These are phyloP conservation scores for Reticulascus tulasneorum DNA, from an alignment of 2,329 filamentous ascomycete species.

Conservation along the genomic window DNA sequence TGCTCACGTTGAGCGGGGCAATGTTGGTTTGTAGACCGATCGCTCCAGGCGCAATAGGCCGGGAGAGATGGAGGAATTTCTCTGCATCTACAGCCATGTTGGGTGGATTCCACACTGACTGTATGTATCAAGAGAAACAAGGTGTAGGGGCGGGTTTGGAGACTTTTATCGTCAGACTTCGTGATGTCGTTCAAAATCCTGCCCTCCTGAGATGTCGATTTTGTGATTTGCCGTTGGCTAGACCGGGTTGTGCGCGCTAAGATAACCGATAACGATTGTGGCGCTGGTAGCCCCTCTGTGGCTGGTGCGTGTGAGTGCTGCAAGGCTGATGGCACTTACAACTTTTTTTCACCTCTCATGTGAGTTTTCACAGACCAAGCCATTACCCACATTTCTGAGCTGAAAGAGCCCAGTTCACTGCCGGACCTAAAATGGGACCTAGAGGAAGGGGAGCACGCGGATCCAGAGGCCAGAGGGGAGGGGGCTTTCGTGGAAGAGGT, in stretches of 20 bases:
- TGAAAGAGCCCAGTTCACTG: not conserved
- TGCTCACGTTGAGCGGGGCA: slow-evolving; percentile 86
- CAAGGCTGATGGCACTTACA: slow-evolving; percentile 15
- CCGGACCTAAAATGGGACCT: slow-evolving; percentile 13
- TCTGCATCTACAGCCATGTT: slow-evolving; percentile 78
- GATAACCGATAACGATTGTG: slow-evolving; percentile 32
- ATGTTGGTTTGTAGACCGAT: slow-evolving; percentile 79
- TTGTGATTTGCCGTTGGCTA: slow-evolving; percentile 39
- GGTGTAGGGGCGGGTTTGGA: slow-evolving; percentile 12
- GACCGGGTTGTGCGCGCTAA: slow-evolving; percentile 52
- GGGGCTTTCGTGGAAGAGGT: slow-evolving; percentile 19
- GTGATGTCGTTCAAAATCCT: slow-evolving; percentile 25
- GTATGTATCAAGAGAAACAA: slow-evolving; percentile 14
- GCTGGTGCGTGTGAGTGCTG: slow-evolving; percentile 17
- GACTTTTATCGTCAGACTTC: slow-evolving; percentile 11
- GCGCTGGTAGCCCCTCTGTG: slow-evolving; percentile 17
- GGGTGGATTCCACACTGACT: slow-evolving; percentile 42
- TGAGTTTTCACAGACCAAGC: not conserved
- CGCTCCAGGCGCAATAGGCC: slow-evolving; percentile 79
- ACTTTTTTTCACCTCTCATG: slow-evolving; percentile 11
- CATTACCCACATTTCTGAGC: not conserved
- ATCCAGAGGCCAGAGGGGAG: slow-evolving; percentile 16
- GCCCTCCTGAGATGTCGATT: slow-evolving; percentile 30
- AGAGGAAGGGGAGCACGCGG: too few species aligned
- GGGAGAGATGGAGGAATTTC: slow-evolving; percentile 90